These are phyloP conservation scores for Serpula lacrymans DNA, from an alignment of 768 basidiomycete genomes.

Conservation along the genomic window DNA sequence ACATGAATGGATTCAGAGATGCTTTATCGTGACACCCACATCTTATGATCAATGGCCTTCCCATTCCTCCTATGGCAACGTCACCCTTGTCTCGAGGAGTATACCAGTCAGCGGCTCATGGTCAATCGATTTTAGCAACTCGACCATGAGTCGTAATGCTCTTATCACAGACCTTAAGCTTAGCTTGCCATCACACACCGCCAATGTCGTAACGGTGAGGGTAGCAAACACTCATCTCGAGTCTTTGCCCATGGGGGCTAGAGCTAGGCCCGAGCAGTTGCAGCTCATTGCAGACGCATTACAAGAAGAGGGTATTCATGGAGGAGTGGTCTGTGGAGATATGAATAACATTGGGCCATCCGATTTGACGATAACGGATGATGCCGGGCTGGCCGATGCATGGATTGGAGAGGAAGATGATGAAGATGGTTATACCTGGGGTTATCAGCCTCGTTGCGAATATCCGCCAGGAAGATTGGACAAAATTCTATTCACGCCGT, in stretches of 20 bases:
- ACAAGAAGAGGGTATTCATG: conserved; percentile 42
- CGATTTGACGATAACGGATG: conserved; percentile 41
- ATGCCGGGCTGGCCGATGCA: conserved; percentile 55
- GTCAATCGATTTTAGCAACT: conserved; percentile 50
- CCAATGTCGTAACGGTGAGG: conserved; percentile 46
- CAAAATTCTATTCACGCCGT: conserved; percentile 57
- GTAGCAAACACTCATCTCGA: conserved; percentile 77
- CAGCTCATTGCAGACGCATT: conserved; percentile 48
- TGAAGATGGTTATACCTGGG: conserved; percentile 62
- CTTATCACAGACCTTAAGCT: conserved; percentile 56
- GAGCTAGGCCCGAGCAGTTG: conserved; percentile 49
- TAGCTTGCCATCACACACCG: conserved; percentile 30
- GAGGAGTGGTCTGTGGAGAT: conserved; percentile 66
- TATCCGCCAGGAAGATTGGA: conserved; percentile 59
- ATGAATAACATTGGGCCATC: conserved; percentile 61
- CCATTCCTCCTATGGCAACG: conserved; percentile 53
- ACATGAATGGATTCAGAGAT: conserved; percentile 58
- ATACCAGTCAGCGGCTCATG: conserved; percentile 47
- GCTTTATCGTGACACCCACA: conserved; percentile 59
- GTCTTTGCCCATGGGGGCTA: conserved; percentile 47
- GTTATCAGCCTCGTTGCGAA: conserved; percentile 49
- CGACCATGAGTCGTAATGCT: conserved; percentile 51
- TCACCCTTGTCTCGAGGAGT: conserved; percentile 62
- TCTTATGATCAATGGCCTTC: conserved; percentile 53
- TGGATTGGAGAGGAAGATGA: conserved; percentile 48